These are phyloP conservation scores for Lagenidium giganteum DNA, from an alignment of 352 stramenopile species.

Conservation along the genomic window DNA sequence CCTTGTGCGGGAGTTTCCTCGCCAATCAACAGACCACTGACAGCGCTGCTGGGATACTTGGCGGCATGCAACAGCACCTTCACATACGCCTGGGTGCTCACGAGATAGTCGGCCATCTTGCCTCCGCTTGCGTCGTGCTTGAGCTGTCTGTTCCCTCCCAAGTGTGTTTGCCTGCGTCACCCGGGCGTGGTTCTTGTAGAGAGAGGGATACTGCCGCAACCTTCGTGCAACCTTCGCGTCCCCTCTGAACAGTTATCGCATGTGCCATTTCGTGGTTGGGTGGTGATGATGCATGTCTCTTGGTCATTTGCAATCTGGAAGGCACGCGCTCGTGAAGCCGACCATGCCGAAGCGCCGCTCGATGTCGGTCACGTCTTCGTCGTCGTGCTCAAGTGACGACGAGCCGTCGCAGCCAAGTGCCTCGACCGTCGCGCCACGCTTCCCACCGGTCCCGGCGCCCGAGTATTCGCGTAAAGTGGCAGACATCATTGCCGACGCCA, in stretches of 20 bases:
- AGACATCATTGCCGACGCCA: conserved; percentile 43
- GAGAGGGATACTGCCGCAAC: too few species aligned
- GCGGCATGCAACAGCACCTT: conserved; percentile 75
- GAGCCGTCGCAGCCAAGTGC: conserved; percentile 10
- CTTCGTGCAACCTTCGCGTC: too few species aligned
- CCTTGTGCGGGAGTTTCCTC: conserved; percentile 36
- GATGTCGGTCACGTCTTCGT: conserved; percentile 16
- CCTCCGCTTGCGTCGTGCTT: too few species aligned
- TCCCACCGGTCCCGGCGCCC: conserved; percentile 41
- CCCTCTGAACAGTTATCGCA: too few species aligned
- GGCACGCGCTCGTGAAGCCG: too few species aligned
- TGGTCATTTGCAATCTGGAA: too few species aligned
- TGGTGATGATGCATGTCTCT: too few species aligned
- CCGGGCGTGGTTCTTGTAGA: too few species aligned
- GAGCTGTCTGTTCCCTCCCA: too few species aligned
- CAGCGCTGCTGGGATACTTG: conserved; percentile 38
- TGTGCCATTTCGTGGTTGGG: too few species aligned
- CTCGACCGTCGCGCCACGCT: conserved; percentile 23
- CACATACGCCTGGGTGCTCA: conserved; percentile 55
- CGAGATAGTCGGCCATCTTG: conserved; percentile 60
- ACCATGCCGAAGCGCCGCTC: too few species aligned
- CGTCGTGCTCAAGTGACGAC: conserved; percentile 33
- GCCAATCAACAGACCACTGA: conserved; percentile 56
- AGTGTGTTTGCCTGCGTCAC: too few species aligned
- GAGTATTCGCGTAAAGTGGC: conserved; percentile 43